phyloP scores from a whole-genome alignment of 2,329 filamentous ascomycete species.

The Fusarium beomiforme region DNA sequence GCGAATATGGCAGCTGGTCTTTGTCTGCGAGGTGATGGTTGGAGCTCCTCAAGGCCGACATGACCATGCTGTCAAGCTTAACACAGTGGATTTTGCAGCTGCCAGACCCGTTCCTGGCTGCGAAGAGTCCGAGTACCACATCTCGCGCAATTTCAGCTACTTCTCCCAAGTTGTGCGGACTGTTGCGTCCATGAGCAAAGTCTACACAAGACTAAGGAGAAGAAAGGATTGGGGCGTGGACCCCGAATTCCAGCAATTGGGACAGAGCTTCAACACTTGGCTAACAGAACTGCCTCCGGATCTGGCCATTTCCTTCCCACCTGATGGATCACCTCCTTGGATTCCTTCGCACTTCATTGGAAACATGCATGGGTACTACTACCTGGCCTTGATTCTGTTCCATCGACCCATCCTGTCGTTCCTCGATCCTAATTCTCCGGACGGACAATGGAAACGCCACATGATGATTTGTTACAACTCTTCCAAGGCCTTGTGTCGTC shows the following conservation, averaged over 20 bases:
- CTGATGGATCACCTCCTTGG: conserved; percentile 84
- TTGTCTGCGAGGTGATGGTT: conserved; percentile 90
- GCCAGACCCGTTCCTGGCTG: conserved; percentile 71
- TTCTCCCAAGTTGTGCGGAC: conserved; percentile 81
- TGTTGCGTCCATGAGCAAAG: conserved; percentile 78
- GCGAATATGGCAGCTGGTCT: conserved; percentile 88
- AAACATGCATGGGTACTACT: conserved; percentile 90
- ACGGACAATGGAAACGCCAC: conserved; percentile 85
- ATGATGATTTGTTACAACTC: conserved; percentile 88
- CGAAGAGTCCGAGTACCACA: conserved; percentile 78
- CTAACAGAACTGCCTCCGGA: conserved; percentile 80
- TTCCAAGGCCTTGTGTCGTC: conserved; percentile 83
- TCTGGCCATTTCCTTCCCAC: conserved; percentile 79
- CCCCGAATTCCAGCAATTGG: conserved; percentile 82
- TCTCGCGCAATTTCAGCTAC: conserved; percentile 86
- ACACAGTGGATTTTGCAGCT: conserved; percentile 79
- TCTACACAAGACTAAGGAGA: conserved; percentile 78
- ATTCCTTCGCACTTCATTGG: conserved; percentile 87
- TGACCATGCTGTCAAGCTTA: conserved; percentile 78
- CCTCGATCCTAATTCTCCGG: conserved; percentile 74
- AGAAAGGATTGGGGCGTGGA: conserved; percentile 89
- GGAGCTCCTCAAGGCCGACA: conserved; percentile 89
- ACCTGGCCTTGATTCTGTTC: conserved; percentile 85
- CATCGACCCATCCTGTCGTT: conserved; percentile 86
- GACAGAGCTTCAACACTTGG: conserved; percentile 81